Conservation (phyloP, 1,284 basidiomycete genomes). For the Bothia castanella region DNA sequence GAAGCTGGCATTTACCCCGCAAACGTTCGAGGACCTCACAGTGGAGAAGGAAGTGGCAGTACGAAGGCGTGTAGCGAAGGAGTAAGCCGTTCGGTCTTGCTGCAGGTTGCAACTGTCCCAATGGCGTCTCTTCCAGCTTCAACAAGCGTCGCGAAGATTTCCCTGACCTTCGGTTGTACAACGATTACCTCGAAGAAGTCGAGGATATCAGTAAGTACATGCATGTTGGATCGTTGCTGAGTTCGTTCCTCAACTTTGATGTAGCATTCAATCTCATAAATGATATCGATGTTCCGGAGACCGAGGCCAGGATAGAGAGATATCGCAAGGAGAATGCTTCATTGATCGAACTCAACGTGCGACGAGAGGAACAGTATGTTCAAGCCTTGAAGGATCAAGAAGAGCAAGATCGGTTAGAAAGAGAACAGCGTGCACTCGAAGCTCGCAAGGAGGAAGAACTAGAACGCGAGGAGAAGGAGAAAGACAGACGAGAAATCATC, state of each 20-base stretch:
- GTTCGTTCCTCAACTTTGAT: conserved; percentile 11
- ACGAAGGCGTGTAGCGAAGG: conserved; percentile 81
- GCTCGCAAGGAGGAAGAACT: conserved; percentile 68
- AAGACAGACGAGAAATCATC: conserved; percentile 70
- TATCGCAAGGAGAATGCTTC: conserved; percentile 81
- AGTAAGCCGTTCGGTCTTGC: conserved; percentile 40
- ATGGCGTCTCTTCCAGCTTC: conserved; percentile 52
- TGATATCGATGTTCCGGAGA: conserved; percentile 80
- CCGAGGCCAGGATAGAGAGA: conserved; percentile 77
- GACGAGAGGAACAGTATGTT: conserved; percentile 71
- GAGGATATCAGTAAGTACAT: conserved; percentile 83
- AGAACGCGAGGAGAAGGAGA: conserved; percentile 73
- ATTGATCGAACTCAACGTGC: conserved; percentile 74
- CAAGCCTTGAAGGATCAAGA: conserved; percentile 71
- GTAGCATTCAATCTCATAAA: conserved; percentile 95
- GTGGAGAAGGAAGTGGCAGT: conserved; percentile 97
- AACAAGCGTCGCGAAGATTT: conserved; percentile 95
- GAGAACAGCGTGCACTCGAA: conserved; percentile 67
- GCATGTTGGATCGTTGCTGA: background rate
- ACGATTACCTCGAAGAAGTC: conserved; percentile 94
- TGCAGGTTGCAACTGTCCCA: background rate
- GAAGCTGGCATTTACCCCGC: conserved; percentile 91
- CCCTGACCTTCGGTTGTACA: conserved; percentile 75
- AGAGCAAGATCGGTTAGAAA: conserved; percentile 66
- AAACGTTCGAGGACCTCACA: conserved; percentile 94